Evolutionary conservation across 768 basidiomycete genomes (phyloP).

Genomic region (Filobasidium floriforme): DNA sequence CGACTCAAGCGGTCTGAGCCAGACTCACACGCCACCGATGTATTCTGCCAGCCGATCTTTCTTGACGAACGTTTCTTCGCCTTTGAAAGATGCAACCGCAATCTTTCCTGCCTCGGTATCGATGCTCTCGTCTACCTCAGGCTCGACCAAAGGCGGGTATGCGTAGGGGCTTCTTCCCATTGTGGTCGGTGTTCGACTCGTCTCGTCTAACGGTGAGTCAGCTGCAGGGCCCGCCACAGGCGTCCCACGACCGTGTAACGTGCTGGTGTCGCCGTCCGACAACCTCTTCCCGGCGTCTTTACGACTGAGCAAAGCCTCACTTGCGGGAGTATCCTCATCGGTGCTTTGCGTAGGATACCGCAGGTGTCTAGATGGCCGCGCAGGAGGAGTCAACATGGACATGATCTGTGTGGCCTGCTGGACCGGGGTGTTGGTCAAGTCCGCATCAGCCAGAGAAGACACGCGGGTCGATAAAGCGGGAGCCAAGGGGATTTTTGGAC

Average conservation of each 20-base stretch:
- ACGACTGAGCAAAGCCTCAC: too few species aligned
- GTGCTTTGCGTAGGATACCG: not conserved
- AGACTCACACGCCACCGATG: slow-evolving; percentile 80
- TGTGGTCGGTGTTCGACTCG: too few species aligned
- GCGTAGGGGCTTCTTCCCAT: too few species aligned
- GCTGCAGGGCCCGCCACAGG: not conserved
- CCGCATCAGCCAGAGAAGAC: too few species aligned
- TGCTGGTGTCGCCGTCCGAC: not conserved
- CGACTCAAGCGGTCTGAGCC: slow-evolving; percentile 9
- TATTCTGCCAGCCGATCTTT: slow-evolving; percentile 94
- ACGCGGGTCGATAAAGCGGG: too few species aligned
- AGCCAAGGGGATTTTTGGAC: too few species aligned
- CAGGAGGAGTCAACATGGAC: not conserved
- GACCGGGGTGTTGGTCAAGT: too few species aligned
- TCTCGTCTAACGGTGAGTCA: too few species aligned
- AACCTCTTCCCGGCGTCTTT: not conserved
- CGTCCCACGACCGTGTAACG: not conserved
- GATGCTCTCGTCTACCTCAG: slow-evolving; percentile 26
- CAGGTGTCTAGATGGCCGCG: not conserved
- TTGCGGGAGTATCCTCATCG: not conserved
- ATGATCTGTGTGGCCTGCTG: too few species aligned
- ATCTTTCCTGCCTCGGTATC: slow-evolving; percentile 58
- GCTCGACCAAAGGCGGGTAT: not conserved
- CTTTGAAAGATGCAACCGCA: slow-evolving; percentile 71
- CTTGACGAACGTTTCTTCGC: slow-evolving; percentile 73